These are phyloP conservation scores for Diaporthe caulivora DNA, from an alignment of 2,329 filamentous ascomycete species.

Conservation along the genomic window DNA sequence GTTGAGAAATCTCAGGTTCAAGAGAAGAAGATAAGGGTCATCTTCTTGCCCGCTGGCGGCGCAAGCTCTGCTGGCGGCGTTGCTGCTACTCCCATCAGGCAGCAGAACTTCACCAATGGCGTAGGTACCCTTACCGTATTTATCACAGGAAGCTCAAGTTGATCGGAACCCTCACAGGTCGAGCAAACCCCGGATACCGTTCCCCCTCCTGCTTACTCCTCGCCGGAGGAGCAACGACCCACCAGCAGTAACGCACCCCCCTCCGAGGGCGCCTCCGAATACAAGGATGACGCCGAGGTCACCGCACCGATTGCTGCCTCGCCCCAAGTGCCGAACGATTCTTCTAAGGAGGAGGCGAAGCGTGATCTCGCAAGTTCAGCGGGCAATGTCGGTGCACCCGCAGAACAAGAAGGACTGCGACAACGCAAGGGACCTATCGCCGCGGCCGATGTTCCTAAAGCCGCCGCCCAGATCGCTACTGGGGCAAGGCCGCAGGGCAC, in stretches of 20 bases:
- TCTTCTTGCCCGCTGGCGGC: conserved; percentile 77
- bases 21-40: conserved; percentile 96
- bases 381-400: conserved; percentile 77
- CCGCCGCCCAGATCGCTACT: conserved; percentile 58
- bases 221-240: conserved; percentile 46
- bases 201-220: conserved; percentile 48
- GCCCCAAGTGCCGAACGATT: conserved; percentile 40
- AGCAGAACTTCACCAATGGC: conserved; percentile 44
- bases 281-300: conserved; percentile 41
- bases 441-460: conserved; percentile 47
- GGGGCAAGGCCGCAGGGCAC: conserved; percentile 66
- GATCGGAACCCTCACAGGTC: conserved; percentile 41
- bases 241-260: conserved; percentile 40
- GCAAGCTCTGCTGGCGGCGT: conserved; percentile 55
- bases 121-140: conserved; percentile 41
- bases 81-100: conserved; percentile 47
- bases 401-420: conserved; percentile 78
- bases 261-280: conserved; percentile 40
- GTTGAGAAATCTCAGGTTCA: conserved; percentile 83
- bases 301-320: conserved; percentile 42
- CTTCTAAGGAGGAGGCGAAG: conserved; percentile 46
- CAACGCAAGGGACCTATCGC: conserved; percentile 76
- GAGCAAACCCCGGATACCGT: conserved; percentile 49
- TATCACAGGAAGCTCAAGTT: conserved; percentile 8
- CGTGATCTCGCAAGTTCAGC: conserved; percentile 71